Evolutionary conservation across 1,284 basidiomycete species (phyloP), one percentile per base, ranked within the genome.

Genomic region (Marasmius fiardii): DNA sequence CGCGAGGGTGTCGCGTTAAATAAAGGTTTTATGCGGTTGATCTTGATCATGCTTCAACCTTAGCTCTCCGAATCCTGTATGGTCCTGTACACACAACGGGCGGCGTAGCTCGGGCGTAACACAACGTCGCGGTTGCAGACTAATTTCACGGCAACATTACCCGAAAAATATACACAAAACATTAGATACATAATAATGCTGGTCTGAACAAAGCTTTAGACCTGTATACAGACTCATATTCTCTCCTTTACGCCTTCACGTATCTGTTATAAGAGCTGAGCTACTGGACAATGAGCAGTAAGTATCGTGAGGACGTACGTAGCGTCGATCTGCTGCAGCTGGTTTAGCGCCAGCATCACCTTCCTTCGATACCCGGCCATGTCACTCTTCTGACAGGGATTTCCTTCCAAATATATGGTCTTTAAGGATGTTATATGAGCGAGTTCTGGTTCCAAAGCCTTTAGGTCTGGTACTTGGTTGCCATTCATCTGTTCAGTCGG

Each of bases 371-470:
- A 99, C 18, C 80, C 83, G 1, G 82, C 74, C 62, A 85, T 88
- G 65, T 98, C 93, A 18, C 79, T 78, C 39, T 73, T 79, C 70
- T 98, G 94, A 60, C 91, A 90, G 1, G 97, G 97, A 68, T 99
- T 99, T 6, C 86, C 88, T 71, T 99, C 96, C 31, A 99, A 81
- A 70, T 99, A 99, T 7, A 99, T 80, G 1, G 97, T 99, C 67
- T 90, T 82, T 12, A 99, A 78, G 2, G 83, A 78, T 1, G 73
- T 55, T 37, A 91, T 76, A n/a, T 79, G 73, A 31, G 81, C 79
- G n/a, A 98, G 81, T 67, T 97, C 82, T 0, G 76, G 68, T 55
- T 92, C 90, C 20, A 98, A 71, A 2, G 81, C 77, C 12, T 74
- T 78, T 6, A 97, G 71, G 56, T 85, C 80, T 1, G 82, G 71